Evolutionary conservation across 306 rosid genomes (phyloP), one percentile per base, ranked within the genome.

Genomic region (Vigna nakashimae): DNA sequence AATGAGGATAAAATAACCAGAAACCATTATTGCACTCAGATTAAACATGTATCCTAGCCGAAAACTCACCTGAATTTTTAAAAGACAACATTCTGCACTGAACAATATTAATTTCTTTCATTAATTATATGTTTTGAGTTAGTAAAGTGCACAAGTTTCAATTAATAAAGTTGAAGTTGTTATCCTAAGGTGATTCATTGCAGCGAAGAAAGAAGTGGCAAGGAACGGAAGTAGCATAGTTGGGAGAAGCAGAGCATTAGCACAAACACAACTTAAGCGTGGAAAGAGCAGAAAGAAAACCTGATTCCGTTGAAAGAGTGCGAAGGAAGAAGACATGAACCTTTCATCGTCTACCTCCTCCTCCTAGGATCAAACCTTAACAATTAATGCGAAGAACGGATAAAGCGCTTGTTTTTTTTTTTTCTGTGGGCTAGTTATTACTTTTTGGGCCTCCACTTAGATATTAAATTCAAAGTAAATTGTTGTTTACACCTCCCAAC

Each of bases 221-320:
- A 15, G 22, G 43, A 14, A 60, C 7, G 22, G 66, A 60, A 60
- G 65, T 26, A 58, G 65, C 18, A 59, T n/a, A 60, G 43, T 30
- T 45, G 50, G 15, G 50, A 45, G 50, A 45, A 34, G 46, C 68
- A 16, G 34, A 32, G 18, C 68, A 62, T 62, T 34, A 38, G 20
- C 5, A 46, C n/a, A 38, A 24, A 42, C 5, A 46, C n/a, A 34
- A 34, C 20, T 7, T 34, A n/a, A 16, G 17, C 3, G 20, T 4
- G 28, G 42, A 46, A 26, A 68, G 42, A 46, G 57, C 16, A 69
- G 57, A 68, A 46, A 68, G 42, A 68, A 24, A 68, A 69, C 74
- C 74, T 69, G 60, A 48, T 26, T 26, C 58, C 74, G 12, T 42
- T 20, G 55, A 68, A 15, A 24, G 73, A 68, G 42, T 22, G 24